Evolutionary conservation across 108 stramenopile genomes (phyloP).

Genomic region (Cyclostephanos tholiformis): DNA sequence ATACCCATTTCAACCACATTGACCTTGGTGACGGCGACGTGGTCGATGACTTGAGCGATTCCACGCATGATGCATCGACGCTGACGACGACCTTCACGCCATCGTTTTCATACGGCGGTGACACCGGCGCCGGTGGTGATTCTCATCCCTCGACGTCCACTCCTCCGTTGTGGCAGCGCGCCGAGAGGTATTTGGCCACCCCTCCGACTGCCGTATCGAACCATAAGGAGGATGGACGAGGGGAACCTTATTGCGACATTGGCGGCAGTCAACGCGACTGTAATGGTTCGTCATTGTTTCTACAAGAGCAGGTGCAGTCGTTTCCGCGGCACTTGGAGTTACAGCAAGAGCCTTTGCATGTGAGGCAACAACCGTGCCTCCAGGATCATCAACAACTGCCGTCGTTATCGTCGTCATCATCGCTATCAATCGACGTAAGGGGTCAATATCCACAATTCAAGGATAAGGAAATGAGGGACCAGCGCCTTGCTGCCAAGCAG

Average conservation of each 20-base stretch:
- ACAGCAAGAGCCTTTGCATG: background rate
- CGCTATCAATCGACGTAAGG: background rate
- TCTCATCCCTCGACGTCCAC: background rate
- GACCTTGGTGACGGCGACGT: background rate
- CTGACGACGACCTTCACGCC: constrained; percentile 12
- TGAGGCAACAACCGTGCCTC: background rate
- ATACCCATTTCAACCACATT: background rate
- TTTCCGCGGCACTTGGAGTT: background rate
- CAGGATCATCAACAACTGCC: background rate
- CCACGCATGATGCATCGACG: constrained; percentile 13
- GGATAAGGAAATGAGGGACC: constrained; percentile 12
- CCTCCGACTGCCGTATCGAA: background rate
- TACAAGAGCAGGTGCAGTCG: background rate
- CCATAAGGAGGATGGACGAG: background rate
- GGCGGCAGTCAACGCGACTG: background rate
- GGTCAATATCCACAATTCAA: constrained; percentile 1
- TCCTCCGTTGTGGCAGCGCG: background rate
- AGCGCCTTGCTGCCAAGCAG: constrained; percentile 5
- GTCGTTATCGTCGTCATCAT: no score
- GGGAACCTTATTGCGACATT: background rate
- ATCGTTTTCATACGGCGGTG: background rate
- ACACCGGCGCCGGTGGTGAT: background rate
- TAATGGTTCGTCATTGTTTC: background rate
- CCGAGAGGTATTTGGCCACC: constrained; percentile 4
- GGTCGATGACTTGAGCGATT: background rate